Base-by-base conservation (phyloP, 805 yeast species). In the Jamesozyma gamospora region DNA sequence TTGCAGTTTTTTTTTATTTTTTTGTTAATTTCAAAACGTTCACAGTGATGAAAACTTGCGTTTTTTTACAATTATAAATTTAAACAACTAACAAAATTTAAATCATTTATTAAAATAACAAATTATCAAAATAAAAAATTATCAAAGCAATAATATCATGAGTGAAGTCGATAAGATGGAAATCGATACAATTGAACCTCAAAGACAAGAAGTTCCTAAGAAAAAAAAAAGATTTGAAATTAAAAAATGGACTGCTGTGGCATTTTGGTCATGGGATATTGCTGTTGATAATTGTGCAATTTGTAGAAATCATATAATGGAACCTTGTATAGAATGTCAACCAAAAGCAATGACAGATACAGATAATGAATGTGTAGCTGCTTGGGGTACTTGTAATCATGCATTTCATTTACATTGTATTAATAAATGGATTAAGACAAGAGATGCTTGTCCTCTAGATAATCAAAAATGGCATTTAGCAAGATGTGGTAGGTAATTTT, bases 241-340 rank as follows among this genome's bases (percentile, higher is more conserved):
- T 31, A 84, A 86, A 58, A 92, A 88, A 68, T 90, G 98, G 97
- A 87, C 95, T 12, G 97, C 97, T 0, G 98, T 92, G 36, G 97
- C 97, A n/a, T 86, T 92, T 59, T 92, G 99, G 99, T 86, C 96
- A 0, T 92, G 98, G 98, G 95, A 86, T 64, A 82, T 86, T 44
- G 90, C 79, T 28, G 90, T 86, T 40, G 98, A 94, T 48, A 86
- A 85, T 40, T 92, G 99, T 69, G 97, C 99, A 30, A 92, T 92
- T 59, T 92, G 99, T 71, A 75, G 97, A 58, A 92, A 90, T 63
- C 96, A 90, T 63, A 73, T 92, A 50, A 92, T 92, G 99, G 99
- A 92, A 55, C 92, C 92, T 14, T 92, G 98, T 60, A 83, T 92
- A 48, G 97, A 88, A 60, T 92, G 99, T 60, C 95, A 86, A 60